Evolutionary conservation across 305 asterid genomes (phyloP).

Genomic region (Fraxinus angustifolia): DNA sequence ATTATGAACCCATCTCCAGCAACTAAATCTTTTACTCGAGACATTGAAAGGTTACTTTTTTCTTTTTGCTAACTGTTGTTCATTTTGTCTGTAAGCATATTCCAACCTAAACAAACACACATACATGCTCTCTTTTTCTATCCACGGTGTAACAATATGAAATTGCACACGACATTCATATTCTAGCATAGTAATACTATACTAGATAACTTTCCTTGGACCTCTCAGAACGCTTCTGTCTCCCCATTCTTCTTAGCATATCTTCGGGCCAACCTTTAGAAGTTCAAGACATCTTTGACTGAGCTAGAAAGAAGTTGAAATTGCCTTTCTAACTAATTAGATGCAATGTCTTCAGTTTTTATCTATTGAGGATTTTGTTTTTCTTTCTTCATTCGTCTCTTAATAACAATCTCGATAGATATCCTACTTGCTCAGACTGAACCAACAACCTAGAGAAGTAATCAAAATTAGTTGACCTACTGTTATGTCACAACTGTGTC

Average conservation of each 20-base stretch:
- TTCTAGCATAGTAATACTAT: background rate
- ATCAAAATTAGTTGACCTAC: background rate
- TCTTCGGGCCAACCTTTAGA: background rate
- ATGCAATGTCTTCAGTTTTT: background rate
- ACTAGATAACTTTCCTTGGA: background rate
- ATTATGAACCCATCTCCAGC: background rate
- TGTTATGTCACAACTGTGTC: background rate
- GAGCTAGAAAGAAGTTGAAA: background rate
- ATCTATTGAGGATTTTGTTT: background rate
- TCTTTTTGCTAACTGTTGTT: background rate
- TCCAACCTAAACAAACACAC: background rate
- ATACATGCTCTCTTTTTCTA: background rate
- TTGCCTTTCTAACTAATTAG: background rate
- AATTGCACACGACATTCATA: background rate
- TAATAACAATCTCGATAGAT: background rate
- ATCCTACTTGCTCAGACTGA: background rate
- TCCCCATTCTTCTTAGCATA: background rate
- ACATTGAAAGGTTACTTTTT: background rate
- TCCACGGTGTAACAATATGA: background rate
- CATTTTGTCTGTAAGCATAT: background rate
- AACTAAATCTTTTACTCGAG: background rate
- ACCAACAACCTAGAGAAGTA: background rate
- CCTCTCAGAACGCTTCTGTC: background rate
- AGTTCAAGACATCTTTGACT: background rate
- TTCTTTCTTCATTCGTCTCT: background rate